Percentiles rank a stretch among this genome's conserved stretches.
Conservation (phyloP, 345 rosid species). For the Bruguiera gymnorhiza region DNA sequence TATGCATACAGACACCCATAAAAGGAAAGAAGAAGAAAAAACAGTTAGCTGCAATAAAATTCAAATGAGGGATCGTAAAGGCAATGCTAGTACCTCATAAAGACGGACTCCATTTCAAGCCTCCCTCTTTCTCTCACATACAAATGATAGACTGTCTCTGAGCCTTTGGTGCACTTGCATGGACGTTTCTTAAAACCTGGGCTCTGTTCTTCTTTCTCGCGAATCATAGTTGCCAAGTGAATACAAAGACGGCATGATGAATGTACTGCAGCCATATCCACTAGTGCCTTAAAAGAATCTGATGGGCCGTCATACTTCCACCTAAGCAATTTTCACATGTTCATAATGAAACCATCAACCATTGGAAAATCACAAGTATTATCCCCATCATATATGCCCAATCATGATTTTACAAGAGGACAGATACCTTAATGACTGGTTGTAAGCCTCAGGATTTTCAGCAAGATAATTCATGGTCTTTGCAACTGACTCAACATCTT, state of each 20-base stretch:
- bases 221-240: constrained; percentile 68
- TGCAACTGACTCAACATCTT: constrained; percentile 60
- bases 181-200: constrained; percentile 59
- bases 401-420: background rate
- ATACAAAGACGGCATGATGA: constrained; percentile 99
- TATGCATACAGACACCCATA: too few species aligned
- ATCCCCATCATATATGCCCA: background rate
- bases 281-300: constrained; percentile 90
- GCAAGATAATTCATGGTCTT: constrained; percentile 71
- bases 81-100: constrained; percentile 52
- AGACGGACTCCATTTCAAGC: constrained; percentile 77
- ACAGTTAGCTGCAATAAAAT: too few species aligned
- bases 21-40: too few species aligned
- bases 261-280: constrained; percentile 96
- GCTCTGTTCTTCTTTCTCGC: constrained; percentile 65
- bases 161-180: constrained; percentile 75
- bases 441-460: constrained; percentile 64
- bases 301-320: constrained; percentile 98
- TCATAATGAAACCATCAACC: constrained; percentile 1
- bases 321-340: constrained; percentile 35
- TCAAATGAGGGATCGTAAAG: background rate
- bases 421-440: constrained; percentile 63
- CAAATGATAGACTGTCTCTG: constrained; percentile 67
- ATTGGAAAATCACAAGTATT: background rate
- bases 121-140: constrained; percentile 86